Evolutionary conservation across 768 basidiomycete genomes (phyloP), one percentile per base, ranked within the genome.

Genomic region (Melanogaster broomeanus): DNA sequence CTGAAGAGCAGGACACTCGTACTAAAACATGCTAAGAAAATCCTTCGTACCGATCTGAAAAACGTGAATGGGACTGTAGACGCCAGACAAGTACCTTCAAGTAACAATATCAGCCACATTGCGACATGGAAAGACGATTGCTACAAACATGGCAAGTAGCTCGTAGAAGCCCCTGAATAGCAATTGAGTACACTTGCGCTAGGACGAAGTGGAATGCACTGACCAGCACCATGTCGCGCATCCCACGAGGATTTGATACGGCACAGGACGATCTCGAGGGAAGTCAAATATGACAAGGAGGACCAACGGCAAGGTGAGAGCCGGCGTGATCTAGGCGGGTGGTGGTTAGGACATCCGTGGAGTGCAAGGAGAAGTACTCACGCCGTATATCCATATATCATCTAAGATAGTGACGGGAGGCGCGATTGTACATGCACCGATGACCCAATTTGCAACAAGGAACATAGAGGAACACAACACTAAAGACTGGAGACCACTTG

Each of bases 201-300:
- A 44, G 31, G n/a, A 42, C 12, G 33, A 43, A 4, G 25, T 21
- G 41, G 13, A 40, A 54, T 19, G 25, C 21, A 62, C 75, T 52
- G 58, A 82, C 88, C 86, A 88, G 53, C 70, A 72, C 86, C 87
- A 89, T 16, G 82, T 77, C 2, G 85, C 78, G 42, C 77, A 64
- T 4, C 75, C 67, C 16, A 90, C 69, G 41, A 80, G 72, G n/a
- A 74, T 43, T 68, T 92, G 90, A 65, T 89, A 91, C 5, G 79
- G 65, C 25, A 72, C 66, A 13, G 74, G 73, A 18, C 79, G 75
- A 53, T 85, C 80, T 38, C 85, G 75, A 2, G 89, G 90, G 74
- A 82, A 84, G 72, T 93, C 85, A 61, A 80, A 85, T 48, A 85
- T 72, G 49, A 90, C 78, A 74, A 90, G 76, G 45, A 65, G 78